These are phyloP conservation scores for Sphagnum contortum DNA, from an alignment of 225 moss, liverwort and hornwort species.

Conservation along the genomic window DNA sequence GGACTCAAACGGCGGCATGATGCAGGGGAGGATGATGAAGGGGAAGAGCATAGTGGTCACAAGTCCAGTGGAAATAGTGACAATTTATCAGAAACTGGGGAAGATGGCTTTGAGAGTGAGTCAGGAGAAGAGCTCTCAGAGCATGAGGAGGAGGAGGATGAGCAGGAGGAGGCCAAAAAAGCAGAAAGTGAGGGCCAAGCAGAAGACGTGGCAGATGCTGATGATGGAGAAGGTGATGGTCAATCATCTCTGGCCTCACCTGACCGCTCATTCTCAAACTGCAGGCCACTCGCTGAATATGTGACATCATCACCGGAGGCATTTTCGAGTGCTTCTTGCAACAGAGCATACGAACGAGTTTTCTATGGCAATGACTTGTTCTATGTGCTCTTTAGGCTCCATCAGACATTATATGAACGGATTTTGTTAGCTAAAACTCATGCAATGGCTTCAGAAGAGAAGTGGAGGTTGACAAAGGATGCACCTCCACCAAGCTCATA, in stretches of 20 bases:
- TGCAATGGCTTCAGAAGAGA: conserved; percentile 42
- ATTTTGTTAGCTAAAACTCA: conserved; percentile 43
- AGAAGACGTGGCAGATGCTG: conserved; percentile 33
- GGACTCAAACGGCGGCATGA: conserved; percentile 33
- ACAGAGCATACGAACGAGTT: conserved; percentile 3
- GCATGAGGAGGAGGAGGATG: conserved; percentile 51
- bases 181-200: conserved; percentile 52
- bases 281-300: conserved; percentile 39
- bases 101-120: conserved; percentile 66
- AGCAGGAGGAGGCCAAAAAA: conserved; percentile 36
- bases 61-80: conserved; percentile 67
- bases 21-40: conserved; percentile 75
- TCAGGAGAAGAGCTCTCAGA: conserved; percentile 45
- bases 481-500: conserved; percentile 38
- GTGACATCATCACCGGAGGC: conserved; percentile 13
- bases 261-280: conserved; percentile 21
- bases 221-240: conserved; percentile 33
- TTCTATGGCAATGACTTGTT: conserved; percentile 49
- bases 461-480: conserved; percentile 45
- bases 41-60: conserved; percentile 56
- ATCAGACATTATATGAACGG: conserved; percentile 37
- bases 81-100: conserved; percentile 73
- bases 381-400: conserved; percentile 44
- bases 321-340: conserved; percentile 9
- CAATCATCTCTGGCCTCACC: conserved; percentile 25